Conservation (phyloP, 768 basidiomycete genomes). For the Serendipita indica region DNA sequence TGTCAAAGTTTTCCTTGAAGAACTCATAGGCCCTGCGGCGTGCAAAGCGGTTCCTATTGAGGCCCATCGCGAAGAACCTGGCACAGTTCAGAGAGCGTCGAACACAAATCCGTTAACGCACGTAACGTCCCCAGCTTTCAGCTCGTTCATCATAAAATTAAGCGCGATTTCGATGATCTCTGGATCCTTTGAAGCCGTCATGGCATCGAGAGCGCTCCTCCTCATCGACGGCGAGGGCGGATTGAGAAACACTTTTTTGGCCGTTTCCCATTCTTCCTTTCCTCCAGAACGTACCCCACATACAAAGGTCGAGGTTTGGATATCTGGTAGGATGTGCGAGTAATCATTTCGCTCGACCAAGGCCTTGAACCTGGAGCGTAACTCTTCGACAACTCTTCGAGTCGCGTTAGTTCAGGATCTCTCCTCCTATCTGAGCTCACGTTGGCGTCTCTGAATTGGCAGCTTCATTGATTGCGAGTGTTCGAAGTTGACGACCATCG, state of each 20-base stretch:
- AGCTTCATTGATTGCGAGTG: constrained; percentile 49
- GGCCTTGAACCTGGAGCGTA: constrained; percentile 52
- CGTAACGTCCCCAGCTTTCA: neutral
- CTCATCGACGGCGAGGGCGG: constrained; percentile 60
- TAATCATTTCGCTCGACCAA: constrained; percentile 61
- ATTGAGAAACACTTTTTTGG: constrained; percentile 51
- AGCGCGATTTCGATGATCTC: constrained; percentile 48
- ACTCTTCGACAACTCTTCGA: constrained; percentile 53
- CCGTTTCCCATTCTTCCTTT: constrained; percentile 53
- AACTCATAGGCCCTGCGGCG: constrained; percentile 41
- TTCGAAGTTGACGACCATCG: constrained; percentile 58
- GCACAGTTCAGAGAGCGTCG: neutral
- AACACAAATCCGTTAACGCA: neutral
- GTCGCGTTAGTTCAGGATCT: constrained; percentile 15
- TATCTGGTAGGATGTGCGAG: constrained; percentile 64
- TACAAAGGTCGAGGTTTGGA: constrained; percentile 35
- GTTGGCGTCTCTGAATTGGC: constrained; percentile 28
- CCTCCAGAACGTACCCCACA: constrained; percentile 67
- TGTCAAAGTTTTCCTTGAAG: constrained; percentile 54
- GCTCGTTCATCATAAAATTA: constrained; percentile 33
- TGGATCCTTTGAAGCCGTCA: constrained; percentile 44
- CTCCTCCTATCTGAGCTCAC: constrained; percentile 11
- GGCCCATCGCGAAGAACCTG: constrained; percentile 43
- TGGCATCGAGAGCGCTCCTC: constrained; percentile 53
- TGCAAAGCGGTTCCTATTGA: constrained; percentile 40